Evolutionary conservation across 805 yeast species (phyloP), one percentile per base, ranked within the genome.

Genomic region (Limtongia smithiae): DNA sequence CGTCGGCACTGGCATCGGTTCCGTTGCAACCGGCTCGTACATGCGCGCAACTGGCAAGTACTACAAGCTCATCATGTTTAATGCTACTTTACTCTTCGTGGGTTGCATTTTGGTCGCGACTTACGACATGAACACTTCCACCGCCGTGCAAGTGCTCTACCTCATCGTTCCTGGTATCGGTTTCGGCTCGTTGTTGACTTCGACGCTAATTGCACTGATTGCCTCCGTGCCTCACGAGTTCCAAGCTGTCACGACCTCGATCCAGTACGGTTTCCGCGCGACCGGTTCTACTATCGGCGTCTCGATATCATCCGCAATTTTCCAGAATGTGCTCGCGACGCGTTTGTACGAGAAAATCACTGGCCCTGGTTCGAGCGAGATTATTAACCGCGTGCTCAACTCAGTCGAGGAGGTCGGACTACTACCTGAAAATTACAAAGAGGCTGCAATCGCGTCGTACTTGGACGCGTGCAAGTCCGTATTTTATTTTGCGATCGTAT

Each of bases 261-360:
- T 90, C 50, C 95, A 87, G 62, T 89, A 90, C 65, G 89, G 90
- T 0, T 87, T 85, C 71, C 75, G 95, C 61, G 82, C 91, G 8
- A 82, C 89, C 0, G 95, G 95, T 0, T 83, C 91, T n/a, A 84
- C 93, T 0, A 67, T 86, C 41, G 95, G 95, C 33, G 89, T 87
- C 14, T 71, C 90, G 1, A 59, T 81, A 11, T 81, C 85, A 0
- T 75, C 84, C 18, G 81, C 88, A 2, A 70, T 83, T 24, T 84
- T 83, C 69, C 84, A 80, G 60, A 71, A 71, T 42, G 62, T 71
- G 8, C 69, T 83, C 46, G 54, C 58, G 9, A 28, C 50, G 14
- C 51, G 62, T 27, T 64, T 77, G 31, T 54, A 38, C 8, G 51
- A 33, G 8, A 48, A 53, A 2, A 62, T 70, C 32, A 46, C 49